Percentiles rank a stretch among this genome's conserved stretches.
phyloP scores from a whole-genome alignment of 2,329 filamentous ascomycete genomes.

The Karstenula rhodostoma region DNA sequence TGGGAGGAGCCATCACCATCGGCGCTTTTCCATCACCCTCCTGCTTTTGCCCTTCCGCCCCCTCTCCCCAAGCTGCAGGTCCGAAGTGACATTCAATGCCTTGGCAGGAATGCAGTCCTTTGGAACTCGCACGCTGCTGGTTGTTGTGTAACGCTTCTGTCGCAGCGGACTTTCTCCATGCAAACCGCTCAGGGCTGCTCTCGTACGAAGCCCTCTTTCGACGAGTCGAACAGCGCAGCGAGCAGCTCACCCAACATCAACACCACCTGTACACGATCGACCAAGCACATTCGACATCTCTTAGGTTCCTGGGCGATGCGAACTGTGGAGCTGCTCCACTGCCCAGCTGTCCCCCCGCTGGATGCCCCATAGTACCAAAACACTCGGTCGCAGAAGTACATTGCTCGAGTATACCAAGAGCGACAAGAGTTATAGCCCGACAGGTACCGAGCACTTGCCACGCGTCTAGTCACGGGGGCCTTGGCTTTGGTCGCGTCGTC shows the following conservation, averaged over 20 bases:
- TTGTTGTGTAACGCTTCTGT: constrained; percentile 1
- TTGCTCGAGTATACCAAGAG: constrained; percentile 11
- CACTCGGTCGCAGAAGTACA: constrained; percentile 19
- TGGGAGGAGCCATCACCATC: constrained; percentile 9
- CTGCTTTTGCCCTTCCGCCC: constrained; percentile 11
- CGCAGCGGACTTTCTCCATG: constrained; percentile 1
- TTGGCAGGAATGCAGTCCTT: constrained; percentile 1
- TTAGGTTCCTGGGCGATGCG: constrained; percentile 19
- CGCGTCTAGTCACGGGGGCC: not conserved
- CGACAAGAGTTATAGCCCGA: constrained; percentile 5
- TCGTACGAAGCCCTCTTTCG: not conserved
- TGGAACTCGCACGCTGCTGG: not conserved
- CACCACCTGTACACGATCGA: not conserved
- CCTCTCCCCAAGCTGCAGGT: constrained; percentile 6
- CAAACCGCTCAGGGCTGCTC: not conserved
- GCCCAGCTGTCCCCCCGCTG: constrained; percentile 23
- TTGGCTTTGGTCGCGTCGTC: not conserved
- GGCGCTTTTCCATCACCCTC: not conserved
- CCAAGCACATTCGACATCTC: constrained; percentile 17
- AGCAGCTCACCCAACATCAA: not conserved
- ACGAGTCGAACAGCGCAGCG: not conserved
- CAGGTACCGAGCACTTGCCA: not conserved
- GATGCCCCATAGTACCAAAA: constrained; percentile 21
- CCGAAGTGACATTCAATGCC: not conserved
- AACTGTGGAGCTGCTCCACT: constrained; percentile 25